These are phyloP conservation scores for Grosmannia serpens DNA, from an alignment of 2,329 filamentous ascomycete species.

Conservation along the genomic window DNA sequence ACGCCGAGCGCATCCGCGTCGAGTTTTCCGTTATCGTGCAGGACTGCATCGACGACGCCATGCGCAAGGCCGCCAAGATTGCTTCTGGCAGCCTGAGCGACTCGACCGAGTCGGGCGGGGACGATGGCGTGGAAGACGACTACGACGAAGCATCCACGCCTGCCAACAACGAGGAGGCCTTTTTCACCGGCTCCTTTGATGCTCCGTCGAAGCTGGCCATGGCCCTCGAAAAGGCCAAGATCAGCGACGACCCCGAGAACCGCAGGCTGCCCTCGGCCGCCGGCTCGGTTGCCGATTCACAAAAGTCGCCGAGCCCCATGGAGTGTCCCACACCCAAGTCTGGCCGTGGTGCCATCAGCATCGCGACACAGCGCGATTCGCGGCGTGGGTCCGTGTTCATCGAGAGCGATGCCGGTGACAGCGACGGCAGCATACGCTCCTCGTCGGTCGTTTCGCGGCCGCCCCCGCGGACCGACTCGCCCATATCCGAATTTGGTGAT, in stretches of 20 bases:
- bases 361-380: conserved; percentile 49
- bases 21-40: conserved; percentile 90
- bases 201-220: conserved; percentile 42
- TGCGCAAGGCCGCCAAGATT: conserved; percentile 80
- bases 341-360: conserved; percentile 48
- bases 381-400: conserved; percentile 69
- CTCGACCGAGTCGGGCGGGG: conserved; percentile 52
- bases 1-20: conserved; percentile 86
- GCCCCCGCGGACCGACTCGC: conserved; percentile 71
- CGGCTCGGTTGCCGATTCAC: conserved; percentile 62
- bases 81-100: conserved; percentile 77
- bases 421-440: conserved; percentile 80
- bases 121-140: conserved; percentile 23
- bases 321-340: conserved; percentile 88
- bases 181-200: conserved; percentile 48
- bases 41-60: conserved; percentile 86
- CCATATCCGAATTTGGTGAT: conserved; percentile 72
- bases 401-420: conserved; percentile 75
- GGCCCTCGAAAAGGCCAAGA: conserved; percentile 35
- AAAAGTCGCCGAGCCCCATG: conserved; percentile 77
- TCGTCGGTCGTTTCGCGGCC: conserved; percentile 59
- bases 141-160: conserved; percentile 31
- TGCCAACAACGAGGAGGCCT: conserved; percentile 38
- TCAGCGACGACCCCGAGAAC: conserved; percentile 27
- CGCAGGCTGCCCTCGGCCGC: conserved; percentile 46